Percentiles rank a stretch among this genome's conserved stretches.
Evolutionary conservation across 2,329 filamentous ascomycete genomes (phyloP).

Genomic region (Thielaviopsis cerberus): DNA sequence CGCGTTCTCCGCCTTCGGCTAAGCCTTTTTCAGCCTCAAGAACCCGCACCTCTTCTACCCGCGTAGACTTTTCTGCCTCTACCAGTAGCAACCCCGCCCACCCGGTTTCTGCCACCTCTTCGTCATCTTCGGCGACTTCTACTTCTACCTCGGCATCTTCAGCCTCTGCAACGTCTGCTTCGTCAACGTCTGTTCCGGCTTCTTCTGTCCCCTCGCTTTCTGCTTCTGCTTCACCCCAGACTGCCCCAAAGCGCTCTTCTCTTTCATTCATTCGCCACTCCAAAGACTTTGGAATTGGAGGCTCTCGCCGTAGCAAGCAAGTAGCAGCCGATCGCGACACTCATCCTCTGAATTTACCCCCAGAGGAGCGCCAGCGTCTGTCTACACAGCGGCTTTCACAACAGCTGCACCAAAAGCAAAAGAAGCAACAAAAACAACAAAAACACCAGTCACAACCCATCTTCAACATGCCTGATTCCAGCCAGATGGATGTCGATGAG

Average conservation of each 20-base stretch:
- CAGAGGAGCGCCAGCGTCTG: conserved; percentile 66
- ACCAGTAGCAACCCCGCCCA: background rate
- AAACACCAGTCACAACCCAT: conserved; percentile 17
- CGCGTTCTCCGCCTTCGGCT: conserved; percentile 5
- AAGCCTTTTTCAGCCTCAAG: conserved; percentile 6
- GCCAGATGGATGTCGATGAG: conserved; percentile 65
- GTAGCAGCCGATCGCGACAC: conserved; percentile 40
- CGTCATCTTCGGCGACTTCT: background rate
- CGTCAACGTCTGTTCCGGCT: background rate
- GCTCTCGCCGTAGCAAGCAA: conserved; percentile 32
- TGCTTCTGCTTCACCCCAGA: background rate
- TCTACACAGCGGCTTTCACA: conserved; percentile 22
- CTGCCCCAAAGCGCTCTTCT: conserved; percentile 11
- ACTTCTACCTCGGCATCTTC: background rate
- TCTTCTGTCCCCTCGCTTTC: background rate
- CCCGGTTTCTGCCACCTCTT: background rate
- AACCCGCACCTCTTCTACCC: conserved; percentile 4
- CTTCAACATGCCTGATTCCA: conserved; percentile 42
- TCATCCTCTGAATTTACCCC: conserved; percentile 77
- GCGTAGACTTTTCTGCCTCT: background rate
- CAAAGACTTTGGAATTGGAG: conserved; percentile 27
- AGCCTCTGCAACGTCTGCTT: background rate
- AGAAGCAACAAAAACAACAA: background rate
- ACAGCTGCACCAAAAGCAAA: conserved; percentile 1
- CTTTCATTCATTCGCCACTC: conserved; percentile 28